Percentiles rank a stretch among this genome's conserved stretches.
phyloP scores from a whole-genome alignment of 768 basidiomycete genomes.

The Psilocybe cubensis region DNA sequence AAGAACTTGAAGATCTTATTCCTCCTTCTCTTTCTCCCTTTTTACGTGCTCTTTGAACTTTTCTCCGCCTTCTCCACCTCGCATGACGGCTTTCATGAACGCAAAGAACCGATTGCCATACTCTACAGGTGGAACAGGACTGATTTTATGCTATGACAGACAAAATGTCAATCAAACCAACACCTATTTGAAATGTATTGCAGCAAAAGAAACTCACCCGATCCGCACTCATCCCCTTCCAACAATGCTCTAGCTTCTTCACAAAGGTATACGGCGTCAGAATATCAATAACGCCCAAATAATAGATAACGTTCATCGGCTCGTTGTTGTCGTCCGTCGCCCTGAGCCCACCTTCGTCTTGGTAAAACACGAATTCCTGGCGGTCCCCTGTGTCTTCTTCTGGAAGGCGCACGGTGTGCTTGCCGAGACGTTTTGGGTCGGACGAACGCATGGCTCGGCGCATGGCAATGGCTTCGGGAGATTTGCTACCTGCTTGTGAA shows the following conservation, averaged over 20 bases:
- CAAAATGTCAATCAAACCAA: not conserved
- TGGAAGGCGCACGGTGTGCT: conserved; percentile 50
- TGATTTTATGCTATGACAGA: conserved; percentile 82
- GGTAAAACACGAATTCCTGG: conserved; percentile 89
- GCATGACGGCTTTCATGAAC: conserved; percentile 87
- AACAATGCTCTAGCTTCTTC: conserved; percentile 88
- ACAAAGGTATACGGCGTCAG: conserved; percentile 80
- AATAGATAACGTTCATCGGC: conserved; percentile 80
- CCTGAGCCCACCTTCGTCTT: conserved; percentile 92
- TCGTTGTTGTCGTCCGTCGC: conserved; percentile 89
- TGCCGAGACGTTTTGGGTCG: conserved; percentile 73
- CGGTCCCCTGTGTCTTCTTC: conserved; percentile 68
- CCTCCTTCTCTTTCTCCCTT: conserved; percentile 5
- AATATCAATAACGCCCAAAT: conserved; percentile 96
- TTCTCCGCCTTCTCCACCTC: conserved; percentile 71
- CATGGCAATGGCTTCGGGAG: conserved; percentile 81
- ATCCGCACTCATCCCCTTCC: conserved; percentile 88
- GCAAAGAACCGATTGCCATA: conserved; percentile 89
- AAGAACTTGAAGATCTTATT: not conserved
- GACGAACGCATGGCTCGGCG: conserved; percentile 85
- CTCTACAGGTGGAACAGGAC: conserved; percentile 85
- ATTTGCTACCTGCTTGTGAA: conserved; percentile 53
- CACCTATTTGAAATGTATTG: not conserved
- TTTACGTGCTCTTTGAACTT: conserved; percentile 29
- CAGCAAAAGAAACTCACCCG: conserved; percentile 58